These are phyloP conservation scores for Neocucurbitaria cava DNA, from an alignment of 2,329 filamentous ascomycete species.

Conservation along the genomic window DNA sequence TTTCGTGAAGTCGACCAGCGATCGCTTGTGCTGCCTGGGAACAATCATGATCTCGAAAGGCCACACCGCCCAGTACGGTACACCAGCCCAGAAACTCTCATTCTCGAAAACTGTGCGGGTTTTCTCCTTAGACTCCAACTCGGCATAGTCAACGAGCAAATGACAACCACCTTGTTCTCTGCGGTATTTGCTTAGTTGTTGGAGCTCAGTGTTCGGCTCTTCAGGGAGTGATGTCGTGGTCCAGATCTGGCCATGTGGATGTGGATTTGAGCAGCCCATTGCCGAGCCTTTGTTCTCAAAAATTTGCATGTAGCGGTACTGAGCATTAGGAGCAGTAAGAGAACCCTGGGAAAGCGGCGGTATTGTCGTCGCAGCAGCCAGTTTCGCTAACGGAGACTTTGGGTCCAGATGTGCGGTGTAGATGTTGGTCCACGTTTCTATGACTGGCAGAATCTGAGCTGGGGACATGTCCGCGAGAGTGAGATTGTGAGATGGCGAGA, in stretches of 20 bases:
- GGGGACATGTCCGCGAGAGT: slow-evolving; percentile 90
- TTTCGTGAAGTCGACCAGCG: slow-evolving; percentile 79
- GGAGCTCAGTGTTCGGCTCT: slow-evolving; percentile 81
- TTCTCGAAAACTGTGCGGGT: slow-evolving; percentile 93
- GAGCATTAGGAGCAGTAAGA: slow-evolving; percentile 66
- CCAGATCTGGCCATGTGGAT: slow-evolving; percentile 97
- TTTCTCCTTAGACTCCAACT: slow-evolving; percentile 78
- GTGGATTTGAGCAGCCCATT: slow-evolving; percentile 98
- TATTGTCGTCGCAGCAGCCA: slow-evolving; percentile 55
- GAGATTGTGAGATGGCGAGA: slow-evolving; percentile 87
- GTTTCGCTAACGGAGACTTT: slow-evolving; percentile 66
- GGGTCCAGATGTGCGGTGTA: slow-evolving; percentile 83
- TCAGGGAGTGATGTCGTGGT: slow-evolving; percentile 90
- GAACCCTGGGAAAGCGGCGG: slow-evolving; percentile 56
- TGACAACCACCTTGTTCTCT: slow-evolving; percentile 74
- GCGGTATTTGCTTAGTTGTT: slow-evolving; percentile 80
- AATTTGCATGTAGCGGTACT: slow-evolving; percentile 98
- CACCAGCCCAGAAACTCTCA: slow-evolving; percentile 80
- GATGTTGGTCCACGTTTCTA: slow-evolving; percentile 90
- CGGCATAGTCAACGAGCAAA: slow-evolving; percentile 85
- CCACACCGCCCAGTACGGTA: slow-evolving; percentile 98
- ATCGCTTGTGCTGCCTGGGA: slow-evolving; percentile 81
- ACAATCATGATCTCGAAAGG: slow-evolving; percentile 95
- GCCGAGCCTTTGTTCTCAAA: slow-evolving; percentile 98
- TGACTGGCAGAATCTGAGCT: slow-evolving; percentile 77